A percentile compares a stretch with the other conserved stretches of the same genome.
Evolutionary conservation across 768 basidiomycete genomes (phyloP).

Genomic region (Podaxis rugospora): DNA sequence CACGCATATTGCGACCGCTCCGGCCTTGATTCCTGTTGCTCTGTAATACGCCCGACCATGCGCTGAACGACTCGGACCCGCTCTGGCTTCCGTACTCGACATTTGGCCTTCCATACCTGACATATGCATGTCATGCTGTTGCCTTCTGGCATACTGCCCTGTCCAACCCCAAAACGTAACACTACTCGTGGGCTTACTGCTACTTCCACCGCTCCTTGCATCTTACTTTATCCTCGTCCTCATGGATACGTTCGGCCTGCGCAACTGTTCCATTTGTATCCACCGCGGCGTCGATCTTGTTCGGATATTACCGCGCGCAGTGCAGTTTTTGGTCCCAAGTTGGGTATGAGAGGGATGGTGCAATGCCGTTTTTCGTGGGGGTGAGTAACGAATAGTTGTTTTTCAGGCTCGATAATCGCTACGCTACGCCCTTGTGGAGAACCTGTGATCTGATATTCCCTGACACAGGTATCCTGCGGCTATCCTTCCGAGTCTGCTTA

Average conservation of each 20-base stretch:
- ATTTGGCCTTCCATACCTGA: neutral
- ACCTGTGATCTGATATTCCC: too few relatives aligned
- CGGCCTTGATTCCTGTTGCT: neutral
- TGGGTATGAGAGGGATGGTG: slow-evolving; percentile 81
- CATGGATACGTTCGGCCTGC: neutral
- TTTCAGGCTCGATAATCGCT: neutral
- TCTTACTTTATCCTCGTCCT: neutral
- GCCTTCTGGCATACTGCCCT: neutral
- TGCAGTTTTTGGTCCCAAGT: slow-evolving; percentile 71
- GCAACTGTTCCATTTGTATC: neutral
- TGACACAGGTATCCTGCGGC: slow-evolving; percentile 49
- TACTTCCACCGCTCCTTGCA: neutral
- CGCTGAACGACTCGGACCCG: neutral
- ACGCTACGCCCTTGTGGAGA: neutral
- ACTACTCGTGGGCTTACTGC: neutral
- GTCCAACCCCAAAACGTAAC: neutral
- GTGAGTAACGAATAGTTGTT: slow-evolving; percentile 13
- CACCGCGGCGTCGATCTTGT: neutral
- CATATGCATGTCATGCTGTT: neutral
- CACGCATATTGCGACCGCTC: neutral
- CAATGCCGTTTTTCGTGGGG: slow-evolving; percentile 40
- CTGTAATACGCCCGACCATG: neutral
- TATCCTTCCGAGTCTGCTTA: slow-evolving; percentile 47
- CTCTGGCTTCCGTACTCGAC: neutral
- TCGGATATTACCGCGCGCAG: slow-evolving; percentile 18